Evolutionary conservation across 768 basidiomycete species (phyloP).

Genomic region (Pulveroboletus sp.): DNA sequence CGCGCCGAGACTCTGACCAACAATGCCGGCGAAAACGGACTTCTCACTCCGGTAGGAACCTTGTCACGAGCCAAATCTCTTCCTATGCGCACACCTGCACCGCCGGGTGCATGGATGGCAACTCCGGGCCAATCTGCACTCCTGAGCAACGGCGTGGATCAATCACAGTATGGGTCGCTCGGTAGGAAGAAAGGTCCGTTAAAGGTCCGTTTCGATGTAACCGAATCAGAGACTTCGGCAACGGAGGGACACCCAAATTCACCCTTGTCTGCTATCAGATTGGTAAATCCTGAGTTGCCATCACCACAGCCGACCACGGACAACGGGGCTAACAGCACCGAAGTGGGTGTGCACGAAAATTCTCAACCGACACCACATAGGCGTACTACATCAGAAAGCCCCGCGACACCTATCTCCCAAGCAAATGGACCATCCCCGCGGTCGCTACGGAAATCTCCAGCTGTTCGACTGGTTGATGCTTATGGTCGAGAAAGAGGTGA

Average conservation of each 20-base stretch:
- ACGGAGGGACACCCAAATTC: slow-evolving; percentile 26
- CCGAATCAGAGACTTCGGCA: slow-evolving; percentile 32
- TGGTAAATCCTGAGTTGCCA: slow-evolving; percentile 22
- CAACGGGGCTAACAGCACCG: slow-evolving; percentile 8
- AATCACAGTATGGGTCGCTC: slow-evolving; percentile 33
- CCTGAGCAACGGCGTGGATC: slow-evolving; percentile 16
- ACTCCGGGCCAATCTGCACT: slow-evolving; percentile 45
- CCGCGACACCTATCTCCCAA: slow-evolving; percentile 25
- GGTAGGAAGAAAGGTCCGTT: slow-evolving; percentile 52
- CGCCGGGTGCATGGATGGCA: slow-evolving; percentile 63
- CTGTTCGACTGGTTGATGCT: slow-evolving; percentile 68
- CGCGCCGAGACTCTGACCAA: slow-evolving; percentile 17
- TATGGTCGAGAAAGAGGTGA: slow-evolving; percentile 52
- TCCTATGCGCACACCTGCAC: slow-evolving; percentile 58
- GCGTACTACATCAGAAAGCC: slow-evolving; percentile 22
- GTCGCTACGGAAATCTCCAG: slow-evolving; percentile 45
- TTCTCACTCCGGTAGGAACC: slow-evolving; percentile 46
- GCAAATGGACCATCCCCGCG: slow-evolving; percentile 27
- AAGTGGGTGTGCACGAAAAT: slow-evolving; percentile 5
- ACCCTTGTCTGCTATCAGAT: slow-evolving; percentile 27
- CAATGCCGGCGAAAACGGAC: slow-evolving; percentile 21
- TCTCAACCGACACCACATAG: slow-evolving; percentile 1
- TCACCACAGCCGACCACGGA: slow-evolving; percentile 1
- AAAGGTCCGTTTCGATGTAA: slow-evolving; percentile 72
- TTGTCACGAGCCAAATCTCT: slow-evolving; percentile 47